Conservation (phyloP, 306 rosid genomes). For the Cajanus cajan region DNA sequence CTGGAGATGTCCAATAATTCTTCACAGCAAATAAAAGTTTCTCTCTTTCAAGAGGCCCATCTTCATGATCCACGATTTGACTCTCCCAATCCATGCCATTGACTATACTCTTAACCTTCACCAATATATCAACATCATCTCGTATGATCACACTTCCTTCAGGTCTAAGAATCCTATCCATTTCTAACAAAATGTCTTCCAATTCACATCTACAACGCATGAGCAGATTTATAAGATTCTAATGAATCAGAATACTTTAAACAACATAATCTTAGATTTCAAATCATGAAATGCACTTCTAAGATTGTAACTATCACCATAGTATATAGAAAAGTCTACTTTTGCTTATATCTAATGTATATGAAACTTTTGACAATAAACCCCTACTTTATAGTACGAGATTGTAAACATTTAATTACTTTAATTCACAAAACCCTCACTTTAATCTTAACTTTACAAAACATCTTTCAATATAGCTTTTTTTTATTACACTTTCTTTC, state of each 20-base stretch:
- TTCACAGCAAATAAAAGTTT: conserved; percentile 75
- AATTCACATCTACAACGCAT: conserved; percentile 60
- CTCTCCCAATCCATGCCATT: conserved; percentile 72
- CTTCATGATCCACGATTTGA: conserved; percentile 80
- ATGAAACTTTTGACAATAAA: neutral
- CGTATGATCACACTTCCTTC: conserved; percentile 79
- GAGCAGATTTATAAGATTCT: neutral
- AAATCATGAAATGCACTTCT: neutral
- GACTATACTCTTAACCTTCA: conserved; percentile 49
- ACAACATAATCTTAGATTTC: neutral
- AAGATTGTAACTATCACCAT: neutral
- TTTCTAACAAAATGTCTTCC: conserved; percentile 75
- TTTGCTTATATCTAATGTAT: no score
- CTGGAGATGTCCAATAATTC: conserved; percentile 82
- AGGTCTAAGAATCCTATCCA: conserved; percentile 82
- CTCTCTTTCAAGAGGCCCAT: conserved; percentile 65
- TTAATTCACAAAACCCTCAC: neutral
- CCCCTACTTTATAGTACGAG: neutral
- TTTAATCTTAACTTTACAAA: neutral
- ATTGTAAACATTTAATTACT: neutral
- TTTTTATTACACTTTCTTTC: neutral
- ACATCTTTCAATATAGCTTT: neutral
- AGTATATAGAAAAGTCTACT: no score
- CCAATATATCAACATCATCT: conserved; percentile 68
- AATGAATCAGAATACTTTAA: neutral